phyloP scores from a whole-genome alignment of 441 rosid genomes.

The Populus trichocarpa region DNA sequence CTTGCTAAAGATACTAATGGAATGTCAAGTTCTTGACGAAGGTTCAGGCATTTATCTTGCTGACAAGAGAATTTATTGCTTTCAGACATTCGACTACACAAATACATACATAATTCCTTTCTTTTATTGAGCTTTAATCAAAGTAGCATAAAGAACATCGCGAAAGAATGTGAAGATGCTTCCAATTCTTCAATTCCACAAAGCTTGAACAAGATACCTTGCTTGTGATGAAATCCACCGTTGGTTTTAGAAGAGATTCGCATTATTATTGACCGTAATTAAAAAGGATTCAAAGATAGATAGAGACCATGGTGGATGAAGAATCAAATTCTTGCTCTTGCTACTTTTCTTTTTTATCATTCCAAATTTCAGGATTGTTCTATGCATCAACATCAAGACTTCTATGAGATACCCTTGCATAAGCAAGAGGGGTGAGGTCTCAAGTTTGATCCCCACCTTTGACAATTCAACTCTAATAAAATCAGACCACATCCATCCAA shows the following conservation, averaged over 20 bases:
- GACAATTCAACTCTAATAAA: too few species aligned
- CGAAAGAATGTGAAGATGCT: conserved; percentile 32
- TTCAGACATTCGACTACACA: not conserved
- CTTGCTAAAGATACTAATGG: not conserved
- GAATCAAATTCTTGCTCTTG: conserved; percentile 30
- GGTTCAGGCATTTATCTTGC: not conserved
- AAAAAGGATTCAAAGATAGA: conserved; percentile 3
- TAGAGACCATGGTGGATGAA: not conserved
- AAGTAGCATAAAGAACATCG: conserved; percentile 18
- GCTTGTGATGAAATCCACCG: conserved; percentile 28
- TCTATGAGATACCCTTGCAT: not conserved
- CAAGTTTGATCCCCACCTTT: too few species aligned
- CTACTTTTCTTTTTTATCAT: conserved; percentile 11
- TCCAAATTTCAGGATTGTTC: not conserved
- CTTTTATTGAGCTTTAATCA: conserved; percentile 20
- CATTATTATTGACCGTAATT: not conserved
- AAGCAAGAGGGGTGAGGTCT: not conserved
- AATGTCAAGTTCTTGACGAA: not conserved
- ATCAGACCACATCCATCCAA: too few species aligned
- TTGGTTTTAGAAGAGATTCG: not conserved
- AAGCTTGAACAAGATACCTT: conserved; percentile 25
- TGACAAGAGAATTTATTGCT: not conserved
- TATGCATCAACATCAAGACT: not conserved
- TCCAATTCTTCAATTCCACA: conserved; percentile 8
- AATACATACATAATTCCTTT: conserved; percentile 17